Base-by-base conservation (phyloP, 2,329 filamentous ascomycete genomes). In the Xylaria digitata region DNA sequence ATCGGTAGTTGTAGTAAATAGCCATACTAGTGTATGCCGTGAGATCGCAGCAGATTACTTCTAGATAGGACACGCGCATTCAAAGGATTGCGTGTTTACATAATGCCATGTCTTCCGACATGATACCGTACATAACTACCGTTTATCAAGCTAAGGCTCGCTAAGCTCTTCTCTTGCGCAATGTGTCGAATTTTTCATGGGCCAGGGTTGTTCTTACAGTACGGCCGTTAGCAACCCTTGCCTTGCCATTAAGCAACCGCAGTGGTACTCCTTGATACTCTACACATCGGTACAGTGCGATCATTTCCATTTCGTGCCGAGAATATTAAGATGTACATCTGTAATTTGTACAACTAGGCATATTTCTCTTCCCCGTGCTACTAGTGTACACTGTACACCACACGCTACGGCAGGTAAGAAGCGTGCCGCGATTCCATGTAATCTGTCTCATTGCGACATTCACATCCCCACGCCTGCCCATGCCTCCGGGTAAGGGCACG, bases 361-460 rank as follows among this genome's bases (percentile, higher is more conserved):
- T 54, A 32, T 21, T 19, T 58, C 43, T 30, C 52, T 32, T 40
- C n/a, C 53, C 11, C 19, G 13, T 40, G 21, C 50, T 23, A 9
- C 21, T 23, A 46, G 15, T 54, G 17, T 26, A 45, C 42, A 54
- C 50, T 59, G 19, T 54, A 23, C 63, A 8, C 63, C 52, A 40
- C 52, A 40, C 43, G 23, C 43, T 55, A 9, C 34, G 37, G 21
- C n/a, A 40, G 46, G 46, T 53, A 40, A 40, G 34, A 65, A 53
- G 45, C 30, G 58, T 43, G 19, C 53, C 53, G 58, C 53, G 53
- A 54, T 13, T 62, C 63, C 53, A 15, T 40, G 37, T 52, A 55
- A 49, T 45, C 37, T 48, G 61, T 50, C 34, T 32, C 37, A 66
- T 59, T 59, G 61, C 49, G 49, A 48, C 61, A 56, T 45, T 50